These are phyloP conservation scores for Geotrichum siamense DNA, from an alignment of 1,139 yeast genomes.

Conservation along the genomic window DNA sequence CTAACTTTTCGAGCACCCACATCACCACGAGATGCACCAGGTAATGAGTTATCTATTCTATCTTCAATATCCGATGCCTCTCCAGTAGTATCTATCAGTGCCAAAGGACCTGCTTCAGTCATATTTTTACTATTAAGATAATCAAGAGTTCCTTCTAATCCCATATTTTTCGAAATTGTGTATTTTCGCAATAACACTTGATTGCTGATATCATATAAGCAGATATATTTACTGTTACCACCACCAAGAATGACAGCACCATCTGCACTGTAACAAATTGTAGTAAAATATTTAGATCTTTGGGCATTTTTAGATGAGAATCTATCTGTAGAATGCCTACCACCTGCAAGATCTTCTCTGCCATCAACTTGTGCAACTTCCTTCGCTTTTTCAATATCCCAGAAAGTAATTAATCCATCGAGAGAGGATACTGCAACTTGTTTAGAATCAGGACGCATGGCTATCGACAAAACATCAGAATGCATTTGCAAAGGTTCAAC, in stretches of 20 bases:
- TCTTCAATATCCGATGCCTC: constrained; percentile 84
- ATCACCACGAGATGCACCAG: constrained; percentile 88
- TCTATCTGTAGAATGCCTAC: constrained; percentile 75
- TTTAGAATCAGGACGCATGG: constrained; percentile 88
- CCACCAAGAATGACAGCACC: constrained; percentile 85
- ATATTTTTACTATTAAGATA: constrained; percentile 70
- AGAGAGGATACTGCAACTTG: constrained; percentile 82
- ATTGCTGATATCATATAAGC: constrained; percentile 82
- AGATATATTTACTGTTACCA: constrained; percentile 85
- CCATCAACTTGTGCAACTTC: constrained; percentile 84
- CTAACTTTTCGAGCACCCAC: constrained; percentile 68
- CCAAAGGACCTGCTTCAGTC: constrained; percentile 85
- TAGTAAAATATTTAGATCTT: constrained; percentile 75
- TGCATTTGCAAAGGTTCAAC: constrained; percentile 86
- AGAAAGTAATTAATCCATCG: constrained; percentile 79
- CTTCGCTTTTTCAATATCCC: constrained; percentile 74
- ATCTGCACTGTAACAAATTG: constrained; percentile 80
- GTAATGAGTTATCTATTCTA: constrained; percentile 64
- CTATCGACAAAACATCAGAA: constrained; percentile 77
- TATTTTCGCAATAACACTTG: constrained; percentile 79
- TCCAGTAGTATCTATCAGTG: constrained; percentile 74
- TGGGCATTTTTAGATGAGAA: constrained; percentile 75
- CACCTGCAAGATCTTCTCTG: constrained; percentile 76
- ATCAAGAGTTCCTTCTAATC: constrained; percentile 80
- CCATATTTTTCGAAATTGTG: constrained; percentile 81